Conservation (phyloP, 2,329 filamentous ascomycete genomes). For the Aureobasidium pullulans region DNA sequence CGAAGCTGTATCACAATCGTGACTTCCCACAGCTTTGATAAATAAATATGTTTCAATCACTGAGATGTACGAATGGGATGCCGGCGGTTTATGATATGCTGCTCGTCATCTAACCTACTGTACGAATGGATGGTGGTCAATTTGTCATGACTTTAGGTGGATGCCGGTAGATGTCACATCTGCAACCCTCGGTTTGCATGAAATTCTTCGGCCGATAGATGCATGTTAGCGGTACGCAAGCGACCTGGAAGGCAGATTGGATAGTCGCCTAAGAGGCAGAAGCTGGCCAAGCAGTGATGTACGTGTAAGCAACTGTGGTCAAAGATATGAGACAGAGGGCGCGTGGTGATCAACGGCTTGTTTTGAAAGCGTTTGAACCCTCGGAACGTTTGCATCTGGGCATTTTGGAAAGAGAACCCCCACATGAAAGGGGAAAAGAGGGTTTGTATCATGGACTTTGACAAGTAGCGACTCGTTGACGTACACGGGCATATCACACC, state of each 20-base stretch:
- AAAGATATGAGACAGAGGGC: not conserved
- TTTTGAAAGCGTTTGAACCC: not conserved
- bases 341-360: not conserved
- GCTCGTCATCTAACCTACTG: too few species aligned
- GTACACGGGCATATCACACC: not conserved
- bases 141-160: too few species aligned
- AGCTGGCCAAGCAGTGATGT: not conserved
- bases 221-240: not conserved
- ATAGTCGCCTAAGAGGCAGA: not conserved
- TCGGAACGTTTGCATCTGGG: not conserved
- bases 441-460: not conserved
- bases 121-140: too few species aligned
- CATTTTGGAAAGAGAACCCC: not conserved
- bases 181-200: not conserved
- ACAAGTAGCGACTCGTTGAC: not conserved
- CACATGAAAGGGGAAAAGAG: conserved; percentile 8
- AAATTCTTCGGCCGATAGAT: not conserved
- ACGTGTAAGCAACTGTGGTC: not conserved
- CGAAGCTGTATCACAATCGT: too few species aligned
- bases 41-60: too few species aligned
- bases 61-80: too few species aligned
- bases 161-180: too few species aligned
- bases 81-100: too few species aligned
- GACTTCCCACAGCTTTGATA: too few species aligned
- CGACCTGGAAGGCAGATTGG: not conserved